Conservation (phyloP, 192 early-diverging fungal genomes). For the Backusella mclennaniae region DNA sequence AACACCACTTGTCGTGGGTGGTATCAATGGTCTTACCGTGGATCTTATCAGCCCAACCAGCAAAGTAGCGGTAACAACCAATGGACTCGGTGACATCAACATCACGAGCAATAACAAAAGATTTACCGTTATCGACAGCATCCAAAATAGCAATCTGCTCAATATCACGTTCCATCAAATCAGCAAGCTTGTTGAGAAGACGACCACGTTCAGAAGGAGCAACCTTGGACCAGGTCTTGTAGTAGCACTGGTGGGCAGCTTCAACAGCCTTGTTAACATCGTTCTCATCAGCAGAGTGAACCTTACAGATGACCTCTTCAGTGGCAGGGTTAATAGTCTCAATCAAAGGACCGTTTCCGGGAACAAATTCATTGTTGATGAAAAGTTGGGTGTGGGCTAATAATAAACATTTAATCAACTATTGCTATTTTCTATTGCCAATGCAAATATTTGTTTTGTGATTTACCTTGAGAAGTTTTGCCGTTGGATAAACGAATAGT, state of each 20-base stretch:
- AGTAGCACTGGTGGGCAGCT: constrained; percentile 34
- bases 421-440: neutral
- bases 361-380: constrained; percentile 44
- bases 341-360: constrained; percentile 37
- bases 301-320: constrained; percentile 36
- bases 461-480: constrained; percentile 30
- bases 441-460: neutral
- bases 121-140: constrained; percentile 80
- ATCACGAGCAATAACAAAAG: constrained; percentile 55
- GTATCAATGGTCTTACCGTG: constrained; percentile 53
- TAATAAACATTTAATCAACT: neutral
- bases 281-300: constrained; percentile 33
- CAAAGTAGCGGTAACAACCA: constrained; percentile 77
- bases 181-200: constrained; percentile 61
- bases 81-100: constrained; percentile 68
- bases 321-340: constrained; percentile 38
- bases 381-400: constrained; percentile 42
- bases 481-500: constrained; percentile 31
- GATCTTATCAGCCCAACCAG: constrained; percentile 66
- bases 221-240: constrained; percentile 57
- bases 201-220: constrained; percentile 49
- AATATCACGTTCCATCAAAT: constrained; percentile 48
- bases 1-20: constrained; percentile 45
- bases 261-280: constrained; percentile 43
- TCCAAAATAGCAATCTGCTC: constrained; percentile 58